phyloP scores from a whole-genome alignment of 352 stramenopile genomes.

The Phytophthora pisi region DNA sequence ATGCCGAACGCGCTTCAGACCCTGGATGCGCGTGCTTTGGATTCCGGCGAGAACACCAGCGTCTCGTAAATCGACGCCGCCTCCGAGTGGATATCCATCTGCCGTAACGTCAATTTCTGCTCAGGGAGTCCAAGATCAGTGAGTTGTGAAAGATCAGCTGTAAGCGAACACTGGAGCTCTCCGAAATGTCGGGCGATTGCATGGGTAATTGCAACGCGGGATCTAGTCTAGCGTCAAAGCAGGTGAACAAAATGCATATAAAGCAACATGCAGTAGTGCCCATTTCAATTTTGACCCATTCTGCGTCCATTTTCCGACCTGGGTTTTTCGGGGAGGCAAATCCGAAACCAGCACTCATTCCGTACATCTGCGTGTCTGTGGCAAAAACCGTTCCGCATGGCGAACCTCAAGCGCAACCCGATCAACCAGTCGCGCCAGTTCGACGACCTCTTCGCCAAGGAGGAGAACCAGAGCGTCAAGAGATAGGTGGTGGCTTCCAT shows the following conservation, averaged over 20 bases:
- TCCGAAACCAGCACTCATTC: background rate
- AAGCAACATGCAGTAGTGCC: no score
- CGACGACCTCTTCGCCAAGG: slow-evolving; percentile 5
- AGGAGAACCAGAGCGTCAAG: slow-evolving; percentile 5
- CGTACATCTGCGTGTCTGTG: background rate
- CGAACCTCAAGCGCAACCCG: slow-evolving; percentile 61
- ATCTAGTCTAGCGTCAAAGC: no score
- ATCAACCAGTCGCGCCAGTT: slow-evolving; percentile 5
- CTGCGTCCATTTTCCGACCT: no score
- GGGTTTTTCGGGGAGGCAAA: background rate
- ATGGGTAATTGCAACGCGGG: no score
- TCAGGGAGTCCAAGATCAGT: no score
- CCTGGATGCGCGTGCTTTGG: slow-evolving; percentile 81
- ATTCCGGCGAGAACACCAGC: slow-evolving; percentile 92
- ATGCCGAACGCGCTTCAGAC: slow-evolving; percentile 86
- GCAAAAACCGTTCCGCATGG: slow-evolving; percentile 30
- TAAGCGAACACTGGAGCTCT: no score
- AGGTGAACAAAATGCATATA: no score
- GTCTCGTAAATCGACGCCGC: slow-evolving; percentile 88
- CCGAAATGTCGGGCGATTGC: no score
- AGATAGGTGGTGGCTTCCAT: background rate
- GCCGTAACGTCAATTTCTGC: slow-evolving; percentile 12
- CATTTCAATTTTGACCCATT: no score
- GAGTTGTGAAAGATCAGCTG: no score
- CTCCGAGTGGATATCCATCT: slow-evolving; percentile 91